Conservation (phyloP, 1,284 basidiomycete species). For the Ceratobasidium papillatum region DNA sequence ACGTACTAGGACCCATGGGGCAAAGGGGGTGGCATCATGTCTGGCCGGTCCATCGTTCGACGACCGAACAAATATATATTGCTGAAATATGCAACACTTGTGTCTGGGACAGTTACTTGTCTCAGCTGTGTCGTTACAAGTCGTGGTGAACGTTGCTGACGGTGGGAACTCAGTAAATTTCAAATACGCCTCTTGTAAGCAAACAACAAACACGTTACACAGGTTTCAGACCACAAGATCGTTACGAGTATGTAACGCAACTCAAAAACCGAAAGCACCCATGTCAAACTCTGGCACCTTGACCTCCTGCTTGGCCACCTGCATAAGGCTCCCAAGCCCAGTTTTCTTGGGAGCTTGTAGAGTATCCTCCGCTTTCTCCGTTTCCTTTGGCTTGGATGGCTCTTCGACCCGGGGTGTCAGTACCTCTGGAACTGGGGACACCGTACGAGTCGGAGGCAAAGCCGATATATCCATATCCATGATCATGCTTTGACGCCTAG, state of each 20-base stretch:
- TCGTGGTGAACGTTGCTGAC: slow-evolving; percentile 41
- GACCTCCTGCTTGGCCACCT: slow-evolving; percentile 85
- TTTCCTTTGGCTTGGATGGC: slow-evolving; percentile 18
- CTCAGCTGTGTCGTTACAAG: slow-evolving; percentile 39
- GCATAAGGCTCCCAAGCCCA: slow-evolving; percentile 82
- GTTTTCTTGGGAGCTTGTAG: slow-evolving; percentile 66
- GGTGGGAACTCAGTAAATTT: slow-evolving; percentile 19
- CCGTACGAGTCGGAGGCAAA: slow-evolving; percentile 64
- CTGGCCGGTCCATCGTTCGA: slow-evolving; percentile 26
- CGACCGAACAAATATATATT: neutral
- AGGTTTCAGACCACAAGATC: neutral
- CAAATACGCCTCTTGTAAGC: slow-evolving; percentile 16
- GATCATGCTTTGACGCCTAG: slow-evolving; percentile 42
- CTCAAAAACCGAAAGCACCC: slow-evolving; percentile 66
- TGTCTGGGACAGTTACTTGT: slow-evolving; percentile 36
- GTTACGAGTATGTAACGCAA: neutral
- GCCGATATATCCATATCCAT: slow-evolving; percentile 88
- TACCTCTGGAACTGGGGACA: slow-evolving; percentile 55
- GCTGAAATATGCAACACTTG: slow-evolving; percentile 4
- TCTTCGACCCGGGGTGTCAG: neutral
- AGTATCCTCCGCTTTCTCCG: slow-evolving; percentile 49
- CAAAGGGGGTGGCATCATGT: slow-evolving; percentile 25
- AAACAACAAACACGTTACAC: neutral
- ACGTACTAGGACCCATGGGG: slow-evolving; percentile 25
- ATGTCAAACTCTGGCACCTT: slow-evolving; percentile 88